Evolutionary conservation across 352 stramenopile species (phyloP), one percentile per base, ranked within the genome.

Genomic region (Phytophthora palmivora): DNA sequence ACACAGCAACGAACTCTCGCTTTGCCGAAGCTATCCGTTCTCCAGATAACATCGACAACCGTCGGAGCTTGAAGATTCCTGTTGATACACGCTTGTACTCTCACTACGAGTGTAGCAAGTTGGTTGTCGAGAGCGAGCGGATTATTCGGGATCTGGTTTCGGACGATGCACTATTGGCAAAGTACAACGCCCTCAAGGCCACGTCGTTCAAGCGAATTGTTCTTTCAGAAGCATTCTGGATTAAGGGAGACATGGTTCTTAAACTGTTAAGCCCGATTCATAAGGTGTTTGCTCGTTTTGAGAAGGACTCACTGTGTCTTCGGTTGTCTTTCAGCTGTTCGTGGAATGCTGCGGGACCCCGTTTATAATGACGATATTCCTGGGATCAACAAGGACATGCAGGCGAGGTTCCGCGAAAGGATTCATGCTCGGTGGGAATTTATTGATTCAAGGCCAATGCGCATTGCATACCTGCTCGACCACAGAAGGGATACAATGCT

Each of bases 211-310:
- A 45, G 26, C 33, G 18, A 2, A 44, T 58, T 41, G 51, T 52
- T 18, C 12, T 51, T 44, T 22, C 51, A 18, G 41, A 52, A 38
- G 24, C 11, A 5, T 50, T 60, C 12, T 60, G 51, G 51, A 4
- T 36, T 26, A 60, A 60, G 19, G 41, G 30, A 32, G 51, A 30
- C 16, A 24, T 41, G 30, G 16, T 22, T 3, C 30, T 60, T 4
- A 45, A 60, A 4, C n/a, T 58, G 26, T 41, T 50, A 37, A 12
- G 21, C 4, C 51, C 51, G 15, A 60, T 60, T 34, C 51, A 60
- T 16, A 24, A 26, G 41, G 45, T 41, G 14, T 14, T 51, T 7
- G 41, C 38, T 4, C 52, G 51, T 45, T 60, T 51, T 28, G 41
- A 60, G 18, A 60, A 51, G 14, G 52, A 51, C 26, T 18, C 14